phyloP scores from a whole-genome alignment of 169 alveolate genomes.

The Toxoplasma gondii region DNA sequence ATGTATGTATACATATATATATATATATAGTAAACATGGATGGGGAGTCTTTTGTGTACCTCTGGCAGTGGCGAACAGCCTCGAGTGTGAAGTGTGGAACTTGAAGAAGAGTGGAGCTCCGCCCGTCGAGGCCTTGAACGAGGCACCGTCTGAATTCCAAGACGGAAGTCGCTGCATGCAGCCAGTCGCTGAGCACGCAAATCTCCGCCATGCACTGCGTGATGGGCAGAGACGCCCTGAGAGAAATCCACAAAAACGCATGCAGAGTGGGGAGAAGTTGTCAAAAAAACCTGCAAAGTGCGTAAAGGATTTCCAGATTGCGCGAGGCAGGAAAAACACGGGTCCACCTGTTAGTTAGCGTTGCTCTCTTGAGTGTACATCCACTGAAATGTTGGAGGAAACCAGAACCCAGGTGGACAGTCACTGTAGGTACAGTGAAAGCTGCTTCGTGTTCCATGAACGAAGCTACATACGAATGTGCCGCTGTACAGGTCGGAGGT shows the following conservation, averaged over 20 bases:
- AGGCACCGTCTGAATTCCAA: constrained; percentile 88
- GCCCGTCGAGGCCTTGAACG: constrained; percentile 86
- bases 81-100: constrained; percentile 90
- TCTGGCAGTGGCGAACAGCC: constrained; percentile 63
- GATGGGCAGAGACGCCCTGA: constrained; percentile 81
- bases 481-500: too few relatives aligned
- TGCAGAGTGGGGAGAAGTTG: background rate
- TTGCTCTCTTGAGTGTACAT: too few relatives aligned
- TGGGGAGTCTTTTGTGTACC: background rate
- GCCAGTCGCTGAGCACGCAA: constrained; percentile 84
- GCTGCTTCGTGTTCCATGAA: too few relatives aligned
- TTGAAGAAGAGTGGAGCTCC: constrained; percentile 84
- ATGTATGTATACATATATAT: too few relatives aligned
- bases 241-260: background rate
- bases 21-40: too few relatives aligned
- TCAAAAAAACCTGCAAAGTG: background rate
- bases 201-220: constrained; percentile 90
- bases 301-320: background rate
- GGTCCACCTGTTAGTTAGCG: too few relatives aligned
- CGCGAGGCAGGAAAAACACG: background rate
- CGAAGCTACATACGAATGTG: too few relatives aligned
- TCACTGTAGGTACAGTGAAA: too few relatives aligned
- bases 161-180: constrained; percentile 80
- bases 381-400: too few relatives aligned
- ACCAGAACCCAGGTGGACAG: too few relatives aligned